Evolutionary conservation across 768 basidiomycete species (phyloP), one percentile per base, ranked within the genome.

Genomic region (Pleurotus citrinopileatus): DNA sequence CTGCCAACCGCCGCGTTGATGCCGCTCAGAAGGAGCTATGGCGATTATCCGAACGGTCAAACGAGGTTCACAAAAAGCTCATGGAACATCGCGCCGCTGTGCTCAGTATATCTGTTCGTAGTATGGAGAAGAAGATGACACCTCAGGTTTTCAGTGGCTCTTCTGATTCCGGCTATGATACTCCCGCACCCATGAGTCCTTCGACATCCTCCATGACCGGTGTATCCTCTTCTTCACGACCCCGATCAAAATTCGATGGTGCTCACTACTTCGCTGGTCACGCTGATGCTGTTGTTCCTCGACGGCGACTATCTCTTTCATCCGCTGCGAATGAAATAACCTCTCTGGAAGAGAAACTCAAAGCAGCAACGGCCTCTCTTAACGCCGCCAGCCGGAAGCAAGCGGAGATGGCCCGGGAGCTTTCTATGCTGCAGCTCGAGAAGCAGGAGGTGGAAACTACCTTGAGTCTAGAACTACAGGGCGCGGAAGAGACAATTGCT

Each of bases 261-360:
- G 83, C 87, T 0, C 91, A 93, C 70, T 74, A 94, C 51, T 93
- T 93, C 59, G 89, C 93, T 0, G 91, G 92, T 0, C 88, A 93
- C 59, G 82, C 80, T 3, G 78, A 84, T 40, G 79, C 89, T 3
- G 70, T 88, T 15, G 71, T 87, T 0, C 89, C 88, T 0, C 70
- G 65, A 42, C 62, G 70, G 37, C 71, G 72, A 26, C 67, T 75
- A 37, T 72, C 74, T 2, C 70, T 79, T 0, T 73, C 77, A 25
- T 68, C 78, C 9, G 68, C 76, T 12, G 67, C 73, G 2, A 61
- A 68, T 2, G 81, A 83, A 54, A 67, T 84, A 6, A 54, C 70
- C 12, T 66, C 73, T 4, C 74, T 93, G 17, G 88, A 93, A 60
- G 78, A 80, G 55, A 84, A 82, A 65, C 71, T 92, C 36, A 80